Evolutionary conservation across 192 early-diverging fungal genomes (phyloP).

Genomic region (Spizellomyces punctatus): DNA sequence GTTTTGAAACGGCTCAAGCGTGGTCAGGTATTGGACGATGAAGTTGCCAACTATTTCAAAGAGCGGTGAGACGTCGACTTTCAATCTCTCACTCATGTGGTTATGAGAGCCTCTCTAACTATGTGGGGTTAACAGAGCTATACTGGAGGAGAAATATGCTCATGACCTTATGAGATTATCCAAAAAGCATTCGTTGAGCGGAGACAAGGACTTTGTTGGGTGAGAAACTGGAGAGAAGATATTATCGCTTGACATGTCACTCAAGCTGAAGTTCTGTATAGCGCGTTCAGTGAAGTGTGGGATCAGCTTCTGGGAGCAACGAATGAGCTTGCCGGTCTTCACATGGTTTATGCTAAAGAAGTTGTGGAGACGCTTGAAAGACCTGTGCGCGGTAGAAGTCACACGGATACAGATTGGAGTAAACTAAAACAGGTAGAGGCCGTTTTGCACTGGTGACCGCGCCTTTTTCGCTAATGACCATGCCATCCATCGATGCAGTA

Average conservation of each 20-base stretch:
- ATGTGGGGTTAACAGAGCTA: conserved; percentile 1
- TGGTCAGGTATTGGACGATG: conserved; percentile 22
- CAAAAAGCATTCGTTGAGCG: conserved; percentile 12
- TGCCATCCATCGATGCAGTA: not conserved
- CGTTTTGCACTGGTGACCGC: no score
- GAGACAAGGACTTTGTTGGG: conserved; percentile 23
- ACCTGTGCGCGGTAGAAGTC: conserved; percentile 5
- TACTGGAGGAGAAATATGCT: conserved; percentile 30
- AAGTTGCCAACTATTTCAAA: conserved; percentile 26
- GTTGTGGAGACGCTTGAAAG: conserved; percentile 18
- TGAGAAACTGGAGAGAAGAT: not conserved
- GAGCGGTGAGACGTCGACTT: conserved; percentile 22
- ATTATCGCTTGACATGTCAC: not conserved
- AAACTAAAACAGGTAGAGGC: conserved; percentile 22
- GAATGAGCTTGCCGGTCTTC: conserved; percentile 12
- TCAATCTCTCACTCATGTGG: not conserved
- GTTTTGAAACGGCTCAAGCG: conserved; percentile 21
- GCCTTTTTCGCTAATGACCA: not conserved
- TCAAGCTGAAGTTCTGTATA: not conserved
- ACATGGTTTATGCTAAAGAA: conserved; percentile 12
- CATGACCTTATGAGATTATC: conserved; percentile 13
- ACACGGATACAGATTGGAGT: conserved; percentile 18
- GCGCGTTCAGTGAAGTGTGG: conserved; percentile 25
- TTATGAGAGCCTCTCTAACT: not conserved
- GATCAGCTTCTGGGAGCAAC: conserved; percentile 9